These are phyloP conservation scores for Trichoderma asperellum DNA, from an alignment of 2,329 filamentous ascomycete species.

Conservation along the genomic window DNA sequence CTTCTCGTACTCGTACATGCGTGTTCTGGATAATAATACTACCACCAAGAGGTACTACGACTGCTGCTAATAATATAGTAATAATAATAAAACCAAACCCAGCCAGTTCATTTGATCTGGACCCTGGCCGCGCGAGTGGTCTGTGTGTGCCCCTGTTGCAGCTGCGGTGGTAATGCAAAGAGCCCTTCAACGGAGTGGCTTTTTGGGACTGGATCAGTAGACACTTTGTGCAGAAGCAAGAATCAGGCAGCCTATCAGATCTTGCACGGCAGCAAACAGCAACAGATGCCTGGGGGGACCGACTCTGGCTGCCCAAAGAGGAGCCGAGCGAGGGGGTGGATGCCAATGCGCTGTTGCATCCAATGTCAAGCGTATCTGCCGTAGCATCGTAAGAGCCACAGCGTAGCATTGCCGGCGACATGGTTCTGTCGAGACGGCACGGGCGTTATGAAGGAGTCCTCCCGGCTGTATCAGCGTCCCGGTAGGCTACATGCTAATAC, in stretches of 20 bases:
- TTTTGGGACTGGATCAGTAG: too few species aligned
- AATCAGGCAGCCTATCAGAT: background rate
- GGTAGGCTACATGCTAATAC: background rate
- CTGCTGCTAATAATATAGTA: background rate
- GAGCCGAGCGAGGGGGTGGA: background rate
- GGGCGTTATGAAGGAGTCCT: background rate
- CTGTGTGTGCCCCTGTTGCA: background rate
- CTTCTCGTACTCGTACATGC: background rate
- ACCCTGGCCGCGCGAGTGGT: background rate
- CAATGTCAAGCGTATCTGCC: background rate
- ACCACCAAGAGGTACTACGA: background rate
- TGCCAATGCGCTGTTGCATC: slow-evolving; percentile 12
- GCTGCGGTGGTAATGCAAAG: background rate
- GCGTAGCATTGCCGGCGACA: background rate
- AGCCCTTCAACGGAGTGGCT: background rate
- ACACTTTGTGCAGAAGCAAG: background rate
- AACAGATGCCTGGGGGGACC: background rate
- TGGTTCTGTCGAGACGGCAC: background rate
- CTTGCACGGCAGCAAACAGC: background rate
- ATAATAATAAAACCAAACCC: background rate
- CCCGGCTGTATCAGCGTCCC: background rate
- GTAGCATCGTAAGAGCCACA: background rate
- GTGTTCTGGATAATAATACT: background rate
- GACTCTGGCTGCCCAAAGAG: background rate
- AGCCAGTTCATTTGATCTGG: background rate